Evolutionary conservation across 78 protist genomes (phyloP).

Genomic region (Capsaspora owczarzaki): DNA sequence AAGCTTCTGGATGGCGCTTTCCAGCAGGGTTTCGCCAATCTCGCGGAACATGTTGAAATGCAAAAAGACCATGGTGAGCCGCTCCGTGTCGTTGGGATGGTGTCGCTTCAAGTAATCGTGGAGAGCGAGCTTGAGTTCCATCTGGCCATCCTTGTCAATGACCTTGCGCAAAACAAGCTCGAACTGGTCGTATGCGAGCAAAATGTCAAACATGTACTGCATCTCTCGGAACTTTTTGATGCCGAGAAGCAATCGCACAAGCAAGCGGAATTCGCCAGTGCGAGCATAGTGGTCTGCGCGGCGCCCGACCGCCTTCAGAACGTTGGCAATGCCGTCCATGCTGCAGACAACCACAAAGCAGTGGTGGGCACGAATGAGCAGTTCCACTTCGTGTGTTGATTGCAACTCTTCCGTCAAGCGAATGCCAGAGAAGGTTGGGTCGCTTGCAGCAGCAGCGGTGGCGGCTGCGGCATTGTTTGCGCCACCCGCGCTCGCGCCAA

Average conservation of each 20-base stretch:
- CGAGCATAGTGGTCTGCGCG: conserved; percentile 31
- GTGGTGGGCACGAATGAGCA: conserved; percentile 45
- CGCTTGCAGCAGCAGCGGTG: no score
- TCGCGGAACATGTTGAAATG: conserved; percentile 55
- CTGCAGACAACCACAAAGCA: conserved; percentile 49
- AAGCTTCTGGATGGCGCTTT: conserved; percentile 15
- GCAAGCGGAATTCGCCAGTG: conserved; percentile 23
- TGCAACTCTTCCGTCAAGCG: not conserved
- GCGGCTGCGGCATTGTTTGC: no score
- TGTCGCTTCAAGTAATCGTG: conserved; percentile 39
- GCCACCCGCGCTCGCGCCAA: no score
- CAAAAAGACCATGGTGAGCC: conserved; percentile 42
- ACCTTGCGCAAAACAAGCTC: conserved; percentile 47
- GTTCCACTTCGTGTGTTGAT: conserved; percentile 22
- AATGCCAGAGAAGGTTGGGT: no score
- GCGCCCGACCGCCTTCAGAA: conserved; percentile 34
- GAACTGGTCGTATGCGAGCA: conserved; percentile 41
- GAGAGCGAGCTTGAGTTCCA: conserved; percentile 33
- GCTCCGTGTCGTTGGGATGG: conserved; percentile 43
- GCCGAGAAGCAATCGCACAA: conserved; percentile 41
- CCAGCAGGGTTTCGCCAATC: conserved; percentile 32
- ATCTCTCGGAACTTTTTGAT: conserved; percentile 42
- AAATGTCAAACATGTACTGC: conserved; percentile 36
- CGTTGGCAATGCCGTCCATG: conserved; percentile 41
- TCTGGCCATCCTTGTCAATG: conserved; percentile 40